Conservation (phyloP, 345 rosid species). For the Brassica rapa region DNA sequence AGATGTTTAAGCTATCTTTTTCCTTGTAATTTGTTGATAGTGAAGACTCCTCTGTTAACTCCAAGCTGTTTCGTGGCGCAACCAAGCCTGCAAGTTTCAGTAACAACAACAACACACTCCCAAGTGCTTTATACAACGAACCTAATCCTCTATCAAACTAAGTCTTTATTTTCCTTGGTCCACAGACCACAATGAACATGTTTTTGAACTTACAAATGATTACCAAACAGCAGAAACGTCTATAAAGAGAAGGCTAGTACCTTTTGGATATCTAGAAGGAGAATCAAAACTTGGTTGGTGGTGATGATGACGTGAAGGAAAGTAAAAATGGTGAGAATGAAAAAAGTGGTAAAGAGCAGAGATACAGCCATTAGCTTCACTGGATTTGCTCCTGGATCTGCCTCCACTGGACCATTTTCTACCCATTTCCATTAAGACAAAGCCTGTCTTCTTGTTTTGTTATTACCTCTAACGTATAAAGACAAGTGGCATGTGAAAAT, state of each 20-base stretch:
- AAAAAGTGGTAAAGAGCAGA: constrained; percentile 63
- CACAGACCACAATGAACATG: constrained; percentile 7
- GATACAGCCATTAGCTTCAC: constrained; percentile 60
- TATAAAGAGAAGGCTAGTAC: constrained; percentile 34
- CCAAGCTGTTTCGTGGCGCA: constrained; percentile 84
- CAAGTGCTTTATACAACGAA: neutral
- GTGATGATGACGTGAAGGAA: constrained; percentile 45
- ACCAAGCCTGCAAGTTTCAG: constrained; percentile 51
- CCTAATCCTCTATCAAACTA: neutral
- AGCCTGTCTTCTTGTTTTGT: neutral
- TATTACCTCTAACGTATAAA: neutral
- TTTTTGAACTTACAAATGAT: constrained; percentile 6
- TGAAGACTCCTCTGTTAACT: constrained; percentile 50
- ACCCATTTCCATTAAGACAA: constrained; percentile 48
- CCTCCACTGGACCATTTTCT: constrained; percentile 54
- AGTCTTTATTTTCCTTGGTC: neutral
- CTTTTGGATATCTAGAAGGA: constrained; percentile 40
- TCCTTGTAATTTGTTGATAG: constrained; percentile 39
- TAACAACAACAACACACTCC: neutral
- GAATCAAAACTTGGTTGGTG: constrained; percentile 28
- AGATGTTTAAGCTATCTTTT: constrained; percentile 43
- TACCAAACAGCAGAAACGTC: constrained; percentile 5
- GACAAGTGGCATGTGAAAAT: constrained; percentile 24
- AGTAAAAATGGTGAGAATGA: constrained; percentile 59
- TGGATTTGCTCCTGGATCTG: constrained; percentile 29